phyloP scores from a whole-genome alignment of 148 eudicot genomes.

The Amaranthus palmeri region DNA sequence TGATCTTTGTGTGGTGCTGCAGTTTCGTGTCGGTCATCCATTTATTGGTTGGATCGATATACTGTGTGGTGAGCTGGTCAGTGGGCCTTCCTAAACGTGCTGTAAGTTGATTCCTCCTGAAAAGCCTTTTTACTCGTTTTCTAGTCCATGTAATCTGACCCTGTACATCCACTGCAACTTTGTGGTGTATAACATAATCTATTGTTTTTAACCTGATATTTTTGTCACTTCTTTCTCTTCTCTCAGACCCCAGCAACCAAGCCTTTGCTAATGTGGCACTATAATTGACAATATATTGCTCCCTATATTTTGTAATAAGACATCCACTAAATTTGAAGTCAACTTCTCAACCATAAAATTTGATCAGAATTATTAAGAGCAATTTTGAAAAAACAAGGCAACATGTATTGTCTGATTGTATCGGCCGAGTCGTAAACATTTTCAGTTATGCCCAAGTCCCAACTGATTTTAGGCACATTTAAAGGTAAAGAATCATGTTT shows the following conservation, averaged over 20 bases:
- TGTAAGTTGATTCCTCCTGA: constrained; percentile 46
- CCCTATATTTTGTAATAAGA: no score
- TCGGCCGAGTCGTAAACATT: no score
- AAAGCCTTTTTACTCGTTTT: constrained; percentile 14
- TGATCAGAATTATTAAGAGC: no score
- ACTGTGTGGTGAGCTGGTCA: constrained; percentile 90
- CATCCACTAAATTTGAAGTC: no score
- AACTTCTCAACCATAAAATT: no score
- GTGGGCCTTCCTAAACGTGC: constrained; percentile 99
- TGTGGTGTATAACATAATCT: background rate
- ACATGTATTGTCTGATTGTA: no score
- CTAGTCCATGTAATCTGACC: background rate
- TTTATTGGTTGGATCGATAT: constrained; percentile 77
- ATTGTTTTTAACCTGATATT: background rate
- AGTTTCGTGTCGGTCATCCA: constrained; percentile 95
- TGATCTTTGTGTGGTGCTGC: constrained; percentile 20
- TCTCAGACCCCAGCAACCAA: background rate
- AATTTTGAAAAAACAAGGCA: no score
- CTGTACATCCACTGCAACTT: background rate
- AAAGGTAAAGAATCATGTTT: no score
- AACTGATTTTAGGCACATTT: no score
- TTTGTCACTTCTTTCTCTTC: background rate
- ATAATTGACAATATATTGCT: no score
- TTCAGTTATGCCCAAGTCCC: no score
- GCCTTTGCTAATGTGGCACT: background rate